A percentile compares a stretch with the other conserved stretches of the same genome.
These are phyloP conservation scores for Neopestalotiopsis sp. DNA, from an alignment of 2,329 filamentous ascomycete species.

Conservation along the genomic window DNA sequence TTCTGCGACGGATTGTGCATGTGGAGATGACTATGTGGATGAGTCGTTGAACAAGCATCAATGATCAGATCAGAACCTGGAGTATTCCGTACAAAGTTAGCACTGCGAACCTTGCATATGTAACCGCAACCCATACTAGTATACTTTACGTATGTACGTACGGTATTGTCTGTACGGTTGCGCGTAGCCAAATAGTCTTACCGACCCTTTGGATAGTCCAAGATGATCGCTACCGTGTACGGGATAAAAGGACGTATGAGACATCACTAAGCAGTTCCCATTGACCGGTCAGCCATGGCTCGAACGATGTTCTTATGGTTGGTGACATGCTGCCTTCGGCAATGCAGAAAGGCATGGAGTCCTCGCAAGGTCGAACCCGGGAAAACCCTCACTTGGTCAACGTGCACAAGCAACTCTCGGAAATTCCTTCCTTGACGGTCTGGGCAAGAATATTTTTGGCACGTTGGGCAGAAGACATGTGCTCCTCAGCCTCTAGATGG, in stretches of 20 bases:
- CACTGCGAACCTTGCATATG: neutral
- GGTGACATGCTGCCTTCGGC: neutral
- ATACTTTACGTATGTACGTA: neutral
- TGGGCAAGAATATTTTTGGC: neutral
- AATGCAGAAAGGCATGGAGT: neutral
- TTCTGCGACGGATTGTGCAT: neutral
- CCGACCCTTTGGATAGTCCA: neutral
- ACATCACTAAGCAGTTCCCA: neutral
- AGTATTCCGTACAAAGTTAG: neutral
- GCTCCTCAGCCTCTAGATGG: too few species aligned
- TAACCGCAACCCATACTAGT: neutral
- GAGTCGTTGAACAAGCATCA: neutral
- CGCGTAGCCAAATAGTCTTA: neutral
- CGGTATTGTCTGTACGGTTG: neutral
- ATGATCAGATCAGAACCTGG: slow-evolving; percentile 8
- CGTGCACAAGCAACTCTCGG: neutral
- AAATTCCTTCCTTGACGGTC: neutral
- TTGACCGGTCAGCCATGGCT: neutral
- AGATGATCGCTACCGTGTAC: neutral
- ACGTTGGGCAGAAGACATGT: too few species aligned
- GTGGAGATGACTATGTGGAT: slow-evolving; percentile 4
- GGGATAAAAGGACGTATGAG: too few species aligned
- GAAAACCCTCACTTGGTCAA: neutral
- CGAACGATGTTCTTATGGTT: neutral
- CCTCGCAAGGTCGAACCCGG: neutral